These are phyloP conservation scores for Citrus cavaleriei DNA, from an alignment of 345 rosid genomes.

Conservation along the genomic window DNA sequence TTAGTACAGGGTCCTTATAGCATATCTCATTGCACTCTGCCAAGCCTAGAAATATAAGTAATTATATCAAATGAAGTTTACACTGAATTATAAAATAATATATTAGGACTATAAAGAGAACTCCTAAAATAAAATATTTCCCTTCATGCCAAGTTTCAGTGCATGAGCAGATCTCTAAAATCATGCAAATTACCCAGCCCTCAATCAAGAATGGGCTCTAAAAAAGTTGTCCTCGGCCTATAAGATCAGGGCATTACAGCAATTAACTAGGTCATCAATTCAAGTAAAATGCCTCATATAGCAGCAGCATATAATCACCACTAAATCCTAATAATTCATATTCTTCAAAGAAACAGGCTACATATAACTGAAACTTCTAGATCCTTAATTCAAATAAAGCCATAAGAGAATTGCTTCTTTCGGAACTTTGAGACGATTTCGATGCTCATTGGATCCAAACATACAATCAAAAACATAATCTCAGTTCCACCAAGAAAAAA, in stretches of 20 bases:
- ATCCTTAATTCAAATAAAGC: background rate
- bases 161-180: background rate
- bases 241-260: background rate
- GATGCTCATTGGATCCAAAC: background rate
- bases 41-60: slow-evolving; percentile 51
- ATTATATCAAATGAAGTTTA: slow-evolving; percentile 9
- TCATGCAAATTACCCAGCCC: background rate
- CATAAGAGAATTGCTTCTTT: background rate
- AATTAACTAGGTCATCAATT: background rate
- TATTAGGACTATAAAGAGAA: background rate
- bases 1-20: slow-evolving; percentile 94
- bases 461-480: background rate
- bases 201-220: background rate
- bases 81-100: background rate
- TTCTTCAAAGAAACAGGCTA: background rate
- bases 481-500: background rate
- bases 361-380: background rate
- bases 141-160: background rate
- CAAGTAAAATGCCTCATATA: background rate
- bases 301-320: background rate
- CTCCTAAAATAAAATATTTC: slow-evolving; percentile 1
- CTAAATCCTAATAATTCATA: background rate
- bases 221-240: background rate
- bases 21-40: slow-evolving; percentile 78
- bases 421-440: background rate